phyloP scores from a whole-genome alignment of 345 rosid species.

The Camelina sativa region DNA sequence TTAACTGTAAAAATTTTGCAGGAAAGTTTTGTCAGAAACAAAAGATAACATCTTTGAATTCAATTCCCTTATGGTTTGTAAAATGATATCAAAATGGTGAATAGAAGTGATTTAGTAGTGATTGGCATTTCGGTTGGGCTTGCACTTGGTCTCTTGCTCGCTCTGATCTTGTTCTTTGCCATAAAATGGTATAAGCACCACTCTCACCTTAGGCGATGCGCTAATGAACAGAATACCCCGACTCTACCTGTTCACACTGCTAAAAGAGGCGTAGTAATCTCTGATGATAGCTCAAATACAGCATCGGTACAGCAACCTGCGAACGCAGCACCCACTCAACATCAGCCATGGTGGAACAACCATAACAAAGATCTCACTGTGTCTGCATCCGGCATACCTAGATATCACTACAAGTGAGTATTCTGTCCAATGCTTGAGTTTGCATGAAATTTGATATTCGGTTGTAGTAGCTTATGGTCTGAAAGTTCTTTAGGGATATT shows the following conservation, averaged over 20 bases:
- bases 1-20: conserved; percentile 8
- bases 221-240: conserved; percentile 62
- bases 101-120: conserved; percentile 54
- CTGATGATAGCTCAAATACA: conserved; percentile 62
- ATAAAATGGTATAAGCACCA: conserved; percentile 68
- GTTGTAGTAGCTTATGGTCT: conserved; percentile 23
- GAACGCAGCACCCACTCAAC: conserved; percentile 44
- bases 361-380: conserved; percentile 66
- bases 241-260: conserved; percentile 73
- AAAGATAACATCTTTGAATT: conserved; percentile 1
- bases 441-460: background rate
- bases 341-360: conserved; percentile 61
- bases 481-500: conserved; percentile 70
- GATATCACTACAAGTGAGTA: conserved; percentile 84
- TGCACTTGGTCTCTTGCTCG: conserved; percentile 79
- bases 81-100: conserved; percentile 72
- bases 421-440: conserved; percentile 19
- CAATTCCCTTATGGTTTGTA: conserved; percentile 40
- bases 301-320: conserved; percentile 23
- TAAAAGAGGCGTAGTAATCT: conserved; percentile 63
- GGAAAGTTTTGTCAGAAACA: background rate
- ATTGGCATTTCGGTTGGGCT: conserved; percentile 76
- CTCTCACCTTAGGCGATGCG: conserved; percentile 53
- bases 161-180: conserved; percentile 59
- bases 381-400: conserved; percentile 79